Base-by-base conservation (phyloP, 495 filamentous ascomycete species). In the Aspergillus egyptiacus region DNA sequence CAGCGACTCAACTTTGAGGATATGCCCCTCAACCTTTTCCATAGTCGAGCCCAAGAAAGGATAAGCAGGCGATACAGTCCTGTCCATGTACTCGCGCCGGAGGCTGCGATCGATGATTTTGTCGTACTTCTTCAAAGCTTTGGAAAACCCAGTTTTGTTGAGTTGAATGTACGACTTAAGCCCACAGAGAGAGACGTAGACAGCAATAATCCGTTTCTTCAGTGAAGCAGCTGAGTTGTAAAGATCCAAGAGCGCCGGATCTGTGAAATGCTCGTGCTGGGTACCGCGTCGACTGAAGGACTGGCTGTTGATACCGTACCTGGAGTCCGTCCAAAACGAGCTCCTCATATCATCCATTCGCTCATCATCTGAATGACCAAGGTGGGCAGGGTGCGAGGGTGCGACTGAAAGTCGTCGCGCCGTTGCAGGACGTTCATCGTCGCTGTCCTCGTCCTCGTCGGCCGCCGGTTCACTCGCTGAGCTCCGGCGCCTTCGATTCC, bases 101-200 rank as follows among this genome's bases (percentile, higher is more conserved):
- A 97, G 71, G 43, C 78, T 82, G 30, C 83, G 83, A 61, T 96
- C 84, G 24, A 93, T 70, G 42, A 86, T 96, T 75, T 99, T 99
- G 73, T 99, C 93, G 61, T 93, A 99, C 64, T 99, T 99, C 72
- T 99, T 99, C 55, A 96, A 67, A 3, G 90, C 89, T 68, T 99
- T 99, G 33, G 81, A 77, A 67, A 99, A 99, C 2, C 93, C 93
- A 0, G 93, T 99, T 67, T 82, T 84, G 73, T 99, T 99, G 34
- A 99, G 75, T 68, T 99, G 93, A 44, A 93, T 81, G 62, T 91
- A 99, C 11, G 91, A 96, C 63, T 95, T 89, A 47, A 99, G 78
- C 55, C 95, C 93, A 69, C 93, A 96, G n/a, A 97, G 70, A 48
- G 86, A 84, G 42, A 97, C 94, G 58, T 96, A 99, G 41, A 87